phyloP scores from a whole-genome alignment of 805 yeast species.

The Dipodascopsis uninucleata region DNA sequence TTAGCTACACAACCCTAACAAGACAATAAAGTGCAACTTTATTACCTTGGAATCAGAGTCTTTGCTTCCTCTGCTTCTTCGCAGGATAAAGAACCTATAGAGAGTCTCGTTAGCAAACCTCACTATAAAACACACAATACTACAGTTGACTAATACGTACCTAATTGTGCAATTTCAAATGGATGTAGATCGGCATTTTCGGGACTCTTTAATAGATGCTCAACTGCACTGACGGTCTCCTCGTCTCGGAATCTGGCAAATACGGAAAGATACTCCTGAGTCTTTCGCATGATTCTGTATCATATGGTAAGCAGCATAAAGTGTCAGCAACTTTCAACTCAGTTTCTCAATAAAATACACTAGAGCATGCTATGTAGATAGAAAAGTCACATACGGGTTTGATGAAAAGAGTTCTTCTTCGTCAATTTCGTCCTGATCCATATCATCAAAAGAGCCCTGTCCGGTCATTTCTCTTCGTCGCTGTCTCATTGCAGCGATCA shows the following conservation, averaged over 20 bases:
- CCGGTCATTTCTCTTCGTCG: constrained; percentile 52
- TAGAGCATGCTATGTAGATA: constrained; percentile 28
- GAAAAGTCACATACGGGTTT: constrained; percentile 13
- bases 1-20: background rate
- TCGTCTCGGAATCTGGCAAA: constrained; percentile 90
- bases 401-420: constrained; percentile 35
- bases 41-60: constrained; percentile 67
- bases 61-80: constrained; percentile 97
- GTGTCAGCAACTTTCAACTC: background rate
- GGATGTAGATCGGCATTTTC: constrained; percentile 84
- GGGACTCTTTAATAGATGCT: constrained; percentile 68
- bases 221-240: constrained; percentile 90
- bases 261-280: constrained; percentile 77
- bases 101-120: background rate
- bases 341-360: background rate
- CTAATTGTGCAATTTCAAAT: constrained; percentile 87
- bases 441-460: constrained; percentile 32
- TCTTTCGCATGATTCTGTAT: constrained; percentile 76
- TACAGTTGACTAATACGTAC: constrained; percentile 26
- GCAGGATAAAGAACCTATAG: constrained; percentile 74
- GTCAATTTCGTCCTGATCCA: constrained; percentile 37
- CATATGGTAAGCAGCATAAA: background rate
- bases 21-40: background rate
- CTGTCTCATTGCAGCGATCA: constrained; percentile 83
- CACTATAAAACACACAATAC: background rate